These are phyloP conservation scores for Arthrinium phaeospermum DNA, from an alignment of 2,329 filamentous ascomycete species.

Conservation along the genomic window DNA sequence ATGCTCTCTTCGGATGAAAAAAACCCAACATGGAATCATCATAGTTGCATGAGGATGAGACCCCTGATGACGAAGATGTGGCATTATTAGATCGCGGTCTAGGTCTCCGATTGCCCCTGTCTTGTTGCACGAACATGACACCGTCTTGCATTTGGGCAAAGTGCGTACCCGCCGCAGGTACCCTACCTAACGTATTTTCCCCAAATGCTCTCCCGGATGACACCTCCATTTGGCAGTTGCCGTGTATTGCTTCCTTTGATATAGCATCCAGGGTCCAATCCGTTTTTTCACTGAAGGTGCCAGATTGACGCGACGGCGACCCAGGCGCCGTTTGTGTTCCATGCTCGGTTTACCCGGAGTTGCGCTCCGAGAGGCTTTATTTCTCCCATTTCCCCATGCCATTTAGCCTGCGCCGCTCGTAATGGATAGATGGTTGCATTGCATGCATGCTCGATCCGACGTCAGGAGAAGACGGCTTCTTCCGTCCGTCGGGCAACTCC, in stretches of 20 bases:
- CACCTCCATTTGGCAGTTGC: not conserved
- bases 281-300: not conserved
- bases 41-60: not conserved
- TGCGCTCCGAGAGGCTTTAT: not conserved
- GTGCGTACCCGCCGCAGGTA: not conserved
- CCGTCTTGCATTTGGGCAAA: not conserved
- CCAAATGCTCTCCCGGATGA: not conserved
- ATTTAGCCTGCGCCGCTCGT: conserved; percentile 1
- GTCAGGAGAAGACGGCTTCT: not conserved
- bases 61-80: not conserved
- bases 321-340: not conserved
- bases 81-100: not conserved
- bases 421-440: not conserved
- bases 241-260: not conserved
- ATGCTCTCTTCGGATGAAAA: not conserved
- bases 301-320: not conserved
- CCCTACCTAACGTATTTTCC: not conserved
- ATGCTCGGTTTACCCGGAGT: conserved; percentile 1
- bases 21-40: not conserved
- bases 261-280: not conserved
- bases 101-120: not conserved
- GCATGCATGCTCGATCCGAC: not conserved
- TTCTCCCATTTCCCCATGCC: not conserved
- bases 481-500: not conserved
- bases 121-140: not conserved